Percentiles rank a stretch among this genome's conserved stretches.
Conservation (phyloP, 108 stramenopile species). For the Schizochytrium sp. region DNA sequence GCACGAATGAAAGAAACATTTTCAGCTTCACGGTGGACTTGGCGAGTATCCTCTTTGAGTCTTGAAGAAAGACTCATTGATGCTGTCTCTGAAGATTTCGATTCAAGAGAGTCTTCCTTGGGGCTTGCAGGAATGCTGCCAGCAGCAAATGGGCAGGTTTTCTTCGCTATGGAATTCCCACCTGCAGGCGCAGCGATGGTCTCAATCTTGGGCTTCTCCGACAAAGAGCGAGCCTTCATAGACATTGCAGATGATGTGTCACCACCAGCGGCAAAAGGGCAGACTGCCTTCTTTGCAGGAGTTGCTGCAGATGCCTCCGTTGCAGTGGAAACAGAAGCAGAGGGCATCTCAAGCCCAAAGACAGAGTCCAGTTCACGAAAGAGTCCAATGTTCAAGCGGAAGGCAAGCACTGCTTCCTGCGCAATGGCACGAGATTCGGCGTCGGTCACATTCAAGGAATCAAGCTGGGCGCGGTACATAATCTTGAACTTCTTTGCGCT, state of each 20-base stretch:
- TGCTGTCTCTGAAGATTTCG: too few species aligned
- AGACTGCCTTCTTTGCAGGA: too few species aligned
- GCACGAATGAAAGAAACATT: constrained; percentile 24
- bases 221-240: too few species aligned
- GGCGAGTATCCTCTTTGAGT: constrained; percentile 49
- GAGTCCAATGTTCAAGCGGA: constrained; percentile 38
- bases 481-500: constrained; percentile 55
- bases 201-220: too few species aligned
- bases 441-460: neutral
- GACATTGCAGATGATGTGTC: too few species aligned
- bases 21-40: constrained; percentile 52
- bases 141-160: too few species aligned
- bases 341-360: neutral
- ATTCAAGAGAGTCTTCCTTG: too few species aligned
- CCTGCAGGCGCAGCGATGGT: too few species aligned
- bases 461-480: constrained; percentile 44
- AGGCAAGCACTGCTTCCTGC: constrained; percentile 38
- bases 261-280: too few species aligned
- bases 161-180: too few species aligned
- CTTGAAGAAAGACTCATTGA: neutral
- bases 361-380: constrained; percentile 18
- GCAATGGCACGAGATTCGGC: neutral
- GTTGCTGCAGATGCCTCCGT: neutral
- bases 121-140: too few species aligned
- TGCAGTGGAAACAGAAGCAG: neutral